Evolutionary conservation across 2,329 filamentous ascomycete genomes (phyloP), one percentile per base, ranked within the genome.

Genomic region (Aspergillus transmontanensis): DNA sequence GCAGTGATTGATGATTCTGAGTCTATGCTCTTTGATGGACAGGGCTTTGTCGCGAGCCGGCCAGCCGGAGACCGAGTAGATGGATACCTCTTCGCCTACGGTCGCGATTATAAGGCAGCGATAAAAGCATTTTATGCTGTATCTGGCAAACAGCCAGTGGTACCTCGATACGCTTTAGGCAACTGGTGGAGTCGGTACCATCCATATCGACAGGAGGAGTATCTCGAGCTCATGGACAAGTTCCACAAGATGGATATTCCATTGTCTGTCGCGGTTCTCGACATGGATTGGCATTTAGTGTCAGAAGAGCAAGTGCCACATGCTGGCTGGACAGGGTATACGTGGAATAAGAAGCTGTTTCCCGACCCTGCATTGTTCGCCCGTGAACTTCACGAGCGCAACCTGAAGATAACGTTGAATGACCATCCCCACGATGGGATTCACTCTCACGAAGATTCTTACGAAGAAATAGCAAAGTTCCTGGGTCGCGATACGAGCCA

Each of bases 121-220:
- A 81, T 89, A 58, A 80, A 80, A 61, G 81, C 82, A 0, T 82
- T 86, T 41, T 88, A 87, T 69, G 77, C 79, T 1, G 73, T 89
- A 14, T 87, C 85, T 2, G 86, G 86, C 3, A 78, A 77, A 23
- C 85, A 87, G 66, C 86, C 86, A 3, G 62, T 82, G 11, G 72
- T 89, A 0, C 86, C 86, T 0, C 79, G 86, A 16, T 89, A 83
- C 79, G 80, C 84, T 0, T 75, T 89, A 43, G 87, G 87, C 0
- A 89, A 89, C 66, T 90, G 87, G 87, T 89, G 87, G 87, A 86
- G 83, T 54, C 79, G 87, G 9, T 89, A 89, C 71, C 83, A 89
- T 68, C 81, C 80, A 2, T 90, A 89, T 69, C 79, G 77, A 0
- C 80, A 82, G 32, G 77, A 83, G 2, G 84, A 87, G 66, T 89